A percentile compares a stretch with the other conserved stretches of the same genome.
phyloP scores from a whole-genome alignment of 495 filamentous ascomycete genomes.

The Apodospora peruviana region DNA sequence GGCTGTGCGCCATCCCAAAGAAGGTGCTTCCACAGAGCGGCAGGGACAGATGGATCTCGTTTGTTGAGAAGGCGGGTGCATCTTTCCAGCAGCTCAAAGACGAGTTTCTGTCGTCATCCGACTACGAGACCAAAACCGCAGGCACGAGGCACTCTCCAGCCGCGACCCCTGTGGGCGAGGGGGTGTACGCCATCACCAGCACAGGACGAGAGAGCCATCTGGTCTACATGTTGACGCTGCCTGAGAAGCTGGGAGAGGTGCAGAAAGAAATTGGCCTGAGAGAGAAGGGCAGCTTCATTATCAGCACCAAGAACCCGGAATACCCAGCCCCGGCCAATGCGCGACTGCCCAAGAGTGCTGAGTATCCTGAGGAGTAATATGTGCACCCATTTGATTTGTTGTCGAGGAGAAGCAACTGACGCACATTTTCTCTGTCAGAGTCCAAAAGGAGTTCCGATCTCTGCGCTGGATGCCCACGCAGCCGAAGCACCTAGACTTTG shows the following conservation, averaged over 20 bases:
- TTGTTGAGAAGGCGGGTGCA: slow-evolving; percentile 72
- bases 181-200: slow-evolving; percentile 77
- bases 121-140: slow-evolving; percentile 72
- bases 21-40: slow-evolving; percentile 73
- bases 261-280: slow-evolving; percentile 72
- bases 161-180: slow-evolving; percentile 73
- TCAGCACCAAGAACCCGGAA: slow-evolving; percentile 77
- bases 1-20: slow-evolving; percentile 78
- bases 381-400: slow-evolving; percentile 16
- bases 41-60: slow-evolving; percentile 70
- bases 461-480: slow-evolving; percentile 68
- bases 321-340: slow-evolving; percentile 58
- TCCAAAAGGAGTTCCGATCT: slow-evolving; percentile 68
- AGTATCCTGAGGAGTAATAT: slow-evolving; percentile 72
- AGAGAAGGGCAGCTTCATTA: slow-evolving; percentile 68
- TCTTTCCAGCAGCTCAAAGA: slow-evolving; percentile 68
- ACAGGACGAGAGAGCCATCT: slow-evolving; percentile 70
- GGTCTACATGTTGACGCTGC: slow-evolving; percentile 79
- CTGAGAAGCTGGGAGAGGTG: slow-evolving; percentile 59
- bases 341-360: slow-evolving; percentile 56
- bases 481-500: slow-evolving; percentile 73
- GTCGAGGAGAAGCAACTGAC: too few species aligned
- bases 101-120: slow-evolving; percentile 57
- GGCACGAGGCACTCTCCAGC: slow-evolving; percentile 67
- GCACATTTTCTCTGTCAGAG: slow-evolving; percentile 27